phyloP scores from a whole-genome alignment of 2,329 filamentous ascomycete species.

The Ceratocystis albifundus region DNA sequence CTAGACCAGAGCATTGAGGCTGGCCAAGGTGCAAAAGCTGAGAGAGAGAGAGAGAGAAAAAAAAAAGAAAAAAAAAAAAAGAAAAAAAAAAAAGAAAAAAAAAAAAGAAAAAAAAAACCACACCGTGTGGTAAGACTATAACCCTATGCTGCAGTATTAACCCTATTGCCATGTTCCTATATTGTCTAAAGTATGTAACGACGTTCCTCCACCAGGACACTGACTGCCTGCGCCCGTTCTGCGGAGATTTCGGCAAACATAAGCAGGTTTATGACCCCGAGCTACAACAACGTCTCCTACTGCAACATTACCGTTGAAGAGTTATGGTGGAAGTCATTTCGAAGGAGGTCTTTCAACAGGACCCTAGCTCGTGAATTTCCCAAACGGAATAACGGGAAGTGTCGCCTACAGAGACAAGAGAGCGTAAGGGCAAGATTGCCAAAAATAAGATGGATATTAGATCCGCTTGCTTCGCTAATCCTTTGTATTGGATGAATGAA shows the following conservation, averaged over 20 bases:
- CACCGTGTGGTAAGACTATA: not conserved
- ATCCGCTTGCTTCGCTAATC: not conserved
- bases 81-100: too few species aligned
- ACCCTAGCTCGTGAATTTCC: not conserved
- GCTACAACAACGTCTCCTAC: not conserved
- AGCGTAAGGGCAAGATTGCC: not conserved
- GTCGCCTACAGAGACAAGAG: not conserved
- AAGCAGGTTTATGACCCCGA: not conserved
- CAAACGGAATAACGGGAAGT: not conserved
- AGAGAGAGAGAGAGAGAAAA: not conserved
- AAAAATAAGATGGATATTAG: constrained; percentile 1
- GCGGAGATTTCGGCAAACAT: not conserved
- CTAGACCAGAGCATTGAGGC: not conserved
- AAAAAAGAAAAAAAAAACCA: too few species aligned
- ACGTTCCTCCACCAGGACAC: not conserved
- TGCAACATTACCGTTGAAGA: not conserved
- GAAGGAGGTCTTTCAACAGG: not conserved
- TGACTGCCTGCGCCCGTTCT: not conserved
- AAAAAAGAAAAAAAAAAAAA: too few species aligned
- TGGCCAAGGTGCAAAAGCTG: not conserved
- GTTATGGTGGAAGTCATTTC: not conserved
- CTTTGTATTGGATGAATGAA: not conserved
- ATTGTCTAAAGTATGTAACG: not conserved
- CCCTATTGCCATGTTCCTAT: not conserved
- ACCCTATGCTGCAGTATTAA: not conserved